A percentile compares a stretch with the other conserved stretches of the same genome.
Conservation (phyloP, 148 eudicot species). For the Silene conica region DNA sequence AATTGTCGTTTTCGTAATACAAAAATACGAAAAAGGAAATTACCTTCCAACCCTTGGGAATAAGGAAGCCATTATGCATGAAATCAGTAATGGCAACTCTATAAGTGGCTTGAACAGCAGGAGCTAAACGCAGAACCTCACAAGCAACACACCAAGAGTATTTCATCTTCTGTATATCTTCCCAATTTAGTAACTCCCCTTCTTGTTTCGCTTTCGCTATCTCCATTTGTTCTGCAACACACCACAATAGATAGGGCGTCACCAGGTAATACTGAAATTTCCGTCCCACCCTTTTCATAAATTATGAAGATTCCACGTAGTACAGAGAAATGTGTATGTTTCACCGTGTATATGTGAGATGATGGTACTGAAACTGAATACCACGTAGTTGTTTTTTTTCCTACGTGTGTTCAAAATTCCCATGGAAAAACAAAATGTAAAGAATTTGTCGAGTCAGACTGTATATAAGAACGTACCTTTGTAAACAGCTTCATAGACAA, state of each 20-base stretch:
- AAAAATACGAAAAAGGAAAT: neutral
- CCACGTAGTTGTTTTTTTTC: too few species aligned
- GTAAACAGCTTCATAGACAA: conserved; percentile 27
- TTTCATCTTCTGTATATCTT: conserved; percentile 32
- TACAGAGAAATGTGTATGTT: too few species aligned
- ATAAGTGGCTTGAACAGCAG: conserved; percentile 29
- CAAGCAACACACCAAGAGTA: conserved; percentile 34
- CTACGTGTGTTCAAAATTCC: too few species aligned
- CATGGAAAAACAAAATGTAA: neutral
- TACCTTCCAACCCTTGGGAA: conserved; percentile 39
- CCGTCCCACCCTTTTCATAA: too few species aligned
- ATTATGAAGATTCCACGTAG: too few species aligned
- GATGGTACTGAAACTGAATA: too few species aligned
- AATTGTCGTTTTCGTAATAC: too few species aligned
- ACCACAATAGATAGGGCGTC: too few species aligned
- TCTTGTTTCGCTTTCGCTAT: conserved; percentile 24
- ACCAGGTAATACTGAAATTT: too few species aligned
- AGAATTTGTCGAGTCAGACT: neutral
- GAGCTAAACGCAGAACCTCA: conserved; percentile 33
- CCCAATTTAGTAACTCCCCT: conserved; percentile 35
- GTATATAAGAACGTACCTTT: conserved; percentile 9
- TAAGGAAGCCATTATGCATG: conserved; percentile 23
- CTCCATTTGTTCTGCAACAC: conserved; percentile 32
- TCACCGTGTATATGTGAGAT: too few species aligned
- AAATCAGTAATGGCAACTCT: conserved; percentile 30